Evolutionary conservation across 2,329 filamentous ascomycete genomes (phyloP).

Genomic region (Fusarium cicatricum): DNA sequence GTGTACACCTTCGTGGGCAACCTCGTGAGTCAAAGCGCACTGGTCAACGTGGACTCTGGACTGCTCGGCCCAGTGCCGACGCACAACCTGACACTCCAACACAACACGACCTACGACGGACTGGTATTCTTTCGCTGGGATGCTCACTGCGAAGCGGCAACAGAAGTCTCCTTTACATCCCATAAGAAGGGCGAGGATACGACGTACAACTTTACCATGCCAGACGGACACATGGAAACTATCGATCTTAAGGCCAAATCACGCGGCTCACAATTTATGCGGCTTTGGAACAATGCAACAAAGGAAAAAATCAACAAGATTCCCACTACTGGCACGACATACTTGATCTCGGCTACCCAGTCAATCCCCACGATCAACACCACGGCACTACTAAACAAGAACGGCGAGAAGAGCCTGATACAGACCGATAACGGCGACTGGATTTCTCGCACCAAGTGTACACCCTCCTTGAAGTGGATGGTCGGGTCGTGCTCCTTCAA

Average conservation of each 20-base stretch:
- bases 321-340: constrained; percentile 16
- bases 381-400: constrained; percentile 14
- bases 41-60: constrained; percentile 32
- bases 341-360: constrained; percentile 26
- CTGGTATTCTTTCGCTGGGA: constrained; percentile 35
- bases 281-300: constrained; percentile 24
- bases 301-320: constrained; percentile 9
- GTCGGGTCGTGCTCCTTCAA: constrained; percentile 32
- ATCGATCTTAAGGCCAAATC: constrained; percentile 12
- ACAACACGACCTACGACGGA: constrained; percentile 30
- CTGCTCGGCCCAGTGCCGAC: constrained; percentile 29
- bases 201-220: constrained; percentile 33
- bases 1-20: constrained; percentile 35
- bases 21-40: constrained; percentile 26
- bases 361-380: constrained; percentile 30
- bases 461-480: constrained; percentile 22
- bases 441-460: constrained; percentile 32
- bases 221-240: constrained; percentile 18
- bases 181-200: constrained; percentile 14
- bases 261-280: constrained; percentile 12
- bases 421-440: constrained; percentile 25
- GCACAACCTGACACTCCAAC: constrained; percentile 25
- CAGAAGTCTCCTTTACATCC: constrained; percentile 26
- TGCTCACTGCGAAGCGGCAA: constrained; percentile 26
- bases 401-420: constrained; percentile 24